phyloP scores from a whole-genome alignment of 2,329 filamentous ascomycete species.

The Phaeosphaeria sp. region DNA sequence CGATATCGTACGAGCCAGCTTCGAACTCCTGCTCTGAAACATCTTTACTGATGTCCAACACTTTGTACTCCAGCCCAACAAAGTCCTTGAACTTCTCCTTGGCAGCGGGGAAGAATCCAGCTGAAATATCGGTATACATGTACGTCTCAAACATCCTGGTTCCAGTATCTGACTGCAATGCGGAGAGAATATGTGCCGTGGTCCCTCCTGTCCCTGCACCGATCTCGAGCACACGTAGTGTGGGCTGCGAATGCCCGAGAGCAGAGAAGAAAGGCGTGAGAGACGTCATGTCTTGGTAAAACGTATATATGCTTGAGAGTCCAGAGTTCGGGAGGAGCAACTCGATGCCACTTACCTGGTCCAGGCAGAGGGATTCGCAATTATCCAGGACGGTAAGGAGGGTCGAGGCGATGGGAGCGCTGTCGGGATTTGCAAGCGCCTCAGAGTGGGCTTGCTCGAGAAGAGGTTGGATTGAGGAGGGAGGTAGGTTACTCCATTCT shows the following conservation, averaged over 20 bases:
- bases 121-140: neutral
- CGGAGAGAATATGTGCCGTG: neutral
- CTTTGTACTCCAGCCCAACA: neutral
- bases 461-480: neutral
- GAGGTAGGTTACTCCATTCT: neutral
- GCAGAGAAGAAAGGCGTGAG: neutral
- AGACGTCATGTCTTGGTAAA: neutral
- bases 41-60: neutral
- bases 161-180: neutral
- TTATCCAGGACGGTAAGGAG: neutral
- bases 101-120: neutral
- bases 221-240: neutral
- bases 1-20: constrained; percentile 15
- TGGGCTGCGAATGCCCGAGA: neutral
- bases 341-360: neutral
- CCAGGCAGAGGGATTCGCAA: neutral
- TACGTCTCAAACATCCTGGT: neutral
- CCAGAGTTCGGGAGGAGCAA: neutral
- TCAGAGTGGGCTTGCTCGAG: neutral
- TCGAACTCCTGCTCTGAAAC: constrained; percentile 14
- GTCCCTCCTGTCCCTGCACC: neutral
- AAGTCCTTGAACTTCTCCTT: neutral
- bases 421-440: neutral
- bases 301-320: neutral
- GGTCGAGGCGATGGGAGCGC: neutral